A percentile compares a stretch with the other conserved stretches of the same genome.
These are phyloP conservation scores for Marchantia polymorpha DNA, from an alignment of 225 moss, liverwort and hornwort species.

Conservation along the genomic window DNA sequence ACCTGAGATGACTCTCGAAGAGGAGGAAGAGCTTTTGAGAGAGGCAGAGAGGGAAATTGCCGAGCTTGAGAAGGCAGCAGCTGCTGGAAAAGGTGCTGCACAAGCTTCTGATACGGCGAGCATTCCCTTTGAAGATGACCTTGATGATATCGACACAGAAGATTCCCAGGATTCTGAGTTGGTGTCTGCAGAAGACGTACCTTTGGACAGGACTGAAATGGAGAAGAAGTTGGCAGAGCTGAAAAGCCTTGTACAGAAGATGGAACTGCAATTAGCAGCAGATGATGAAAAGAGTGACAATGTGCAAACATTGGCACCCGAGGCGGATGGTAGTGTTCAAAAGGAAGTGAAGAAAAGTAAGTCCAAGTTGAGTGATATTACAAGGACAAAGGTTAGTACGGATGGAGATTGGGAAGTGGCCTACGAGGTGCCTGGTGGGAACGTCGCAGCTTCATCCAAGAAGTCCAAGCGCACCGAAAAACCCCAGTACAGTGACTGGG, in stretches of 20 bases:
- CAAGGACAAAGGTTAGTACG: background rate
- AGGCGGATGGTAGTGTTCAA: background rate
- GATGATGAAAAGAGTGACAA: background rate
- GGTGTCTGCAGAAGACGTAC: too few species aligned
- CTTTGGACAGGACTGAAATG: conserved; percentile 14
- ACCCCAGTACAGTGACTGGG: background rate
- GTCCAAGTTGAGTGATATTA: conserved; percentile 1
- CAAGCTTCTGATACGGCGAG: background rate
- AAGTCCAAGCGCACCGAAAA: background rate
- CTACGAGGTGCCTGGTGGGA: background rate
- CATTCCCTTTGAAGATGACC: background rate
- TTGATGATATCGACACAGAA: background rate
- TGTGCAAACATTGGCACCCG: background rate
- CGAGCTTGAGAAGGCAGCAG: conserved; percentile 30
- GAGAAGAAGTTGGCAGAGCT: conserved; percentile 33
- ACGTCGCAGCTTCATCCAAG: background rate
- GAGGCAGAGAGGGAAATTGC: conserved; percentile 43
- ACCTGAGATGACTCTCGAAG: conserved; percentile 41
- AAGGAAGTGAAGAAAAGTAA: background rate
- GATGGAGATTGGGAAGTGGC: conserved; percentile 24
- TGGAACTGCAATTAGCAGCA: conserved; percentile 31
- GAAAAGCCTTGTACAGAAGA: conserved; percentile 26
- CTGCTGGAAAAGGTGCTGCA: background rate
- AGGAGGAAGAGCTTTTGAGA: conserved; percentile 39
- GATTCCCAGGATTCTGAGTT: background rate